Conservation (phyloP, 2,329 filamentous ascomycete genomes). For the Calonectria montana region DNA sequence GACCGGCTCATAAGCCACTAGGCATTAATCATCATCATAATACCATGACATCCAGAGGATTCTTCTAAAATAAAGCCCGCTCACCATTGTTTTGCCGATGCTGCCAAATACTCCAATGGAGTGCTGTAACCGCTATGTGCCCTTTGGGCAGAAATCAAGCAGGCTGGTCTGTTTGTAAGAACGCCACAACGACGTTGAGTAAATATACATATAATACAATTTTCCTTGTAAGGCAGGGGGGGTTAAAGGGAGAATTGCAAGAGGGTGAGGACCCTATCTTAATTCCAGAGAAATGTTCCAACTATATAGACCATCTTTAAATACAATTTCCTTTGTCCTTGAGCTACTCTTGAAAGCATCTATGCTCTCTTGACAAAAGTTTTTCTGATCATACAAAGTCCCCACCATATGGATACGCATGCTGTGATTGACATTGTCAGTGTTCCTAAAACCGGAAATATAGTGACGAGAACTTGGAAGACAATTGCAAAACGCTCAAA, state of each 20-base stretch:
- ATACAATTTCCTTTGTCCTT: slow-evolving; percentile 6
- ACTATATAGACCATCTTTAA: neutral
- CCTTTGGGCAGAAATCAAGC: too few relatives aligned
- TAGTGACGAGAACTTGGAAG: slow-evolving; percentile 28
- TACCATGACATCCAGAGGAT: neutral
- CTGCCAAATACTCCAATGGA: neutral
- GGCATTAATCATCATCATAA: neutral
- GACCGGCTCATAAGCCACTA: neutral
- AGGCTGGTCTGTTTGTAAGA: too few relatives aligned
- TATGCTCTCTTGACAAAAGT: slow-evolving; percentile 18
- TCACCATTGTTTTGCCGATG: neutral
- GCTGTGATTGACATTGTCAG: slow-evolving; percentile 23
- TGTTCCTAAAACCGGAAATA: slow-evolving; percentile 24
- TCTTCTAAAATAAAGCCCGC: neutral
- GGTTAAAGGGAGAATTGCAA: neutral
- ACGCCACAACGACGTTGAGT: too few relatives aligned
- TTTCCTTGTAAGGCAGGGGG: neutral
- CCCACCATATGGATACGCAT: slow-evolving; percentile 26
- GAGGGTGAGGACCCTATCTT: neutral
- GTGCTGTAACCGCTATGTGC: neutral
- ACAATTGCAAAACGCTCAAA: slow-evolving; percentile 30
- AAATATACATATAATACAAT: neutral
- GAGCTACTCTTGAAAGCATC: slow-evolving; percentile 23
- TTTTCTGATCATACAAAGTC: slow-evolving; percentile 23
- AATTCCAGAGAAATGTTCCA: neutral